Evolutionary conservation across 257 asterid genomes (phyloP).

Genomic region (Nicotiana attenuata): DNA sequence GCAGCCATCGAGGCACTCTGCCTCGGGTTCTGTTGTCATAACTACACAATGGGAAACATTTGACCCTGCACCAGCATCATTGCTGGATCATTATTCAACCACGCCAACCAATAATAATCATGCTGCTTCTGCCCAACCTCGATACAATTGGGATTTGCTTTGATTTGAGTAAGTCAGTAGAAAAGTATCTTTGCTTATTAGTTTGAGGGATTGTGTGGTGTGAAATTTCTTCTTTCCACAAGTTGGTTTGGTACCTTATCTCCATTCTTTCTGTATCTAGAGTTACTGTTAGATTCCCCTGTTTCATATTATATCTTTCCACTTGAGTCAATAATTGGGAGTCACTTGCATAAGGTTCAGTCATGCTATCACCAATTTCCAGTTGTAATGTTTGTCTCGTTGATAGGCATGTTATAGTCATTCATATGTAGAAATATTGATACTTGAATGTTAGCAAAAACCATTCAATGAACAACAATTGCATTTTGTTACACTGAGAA

Average conservation of each 20-base stretch:
- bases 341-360: neutral
- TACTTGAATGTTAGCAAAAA: neutral
- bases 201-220: conserved; percentile 6
- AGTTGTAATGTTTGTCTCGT: conserved; percentile 11
- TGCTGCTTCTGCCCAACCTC: conserved; percentile 35
- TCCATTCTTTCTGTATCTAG: conserved; percentile 65
- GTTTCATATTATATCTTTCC: conserved; percentile 25
- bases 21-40: conserved; percentile 60
- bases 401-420: conserved; percentile 3
- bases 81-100: conserved; percentile 16
- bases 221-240: conserved; percentile 6
- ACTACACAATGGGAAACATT: conserved; percentile 95
- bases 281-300: conserved; percentile 33
- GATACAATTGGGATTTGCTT: conserved; percentile 65
- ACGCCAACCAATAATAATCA: conserved; percentile 9
- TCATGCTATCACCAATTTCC: conserved; percentile 11
- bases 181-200: neutral
- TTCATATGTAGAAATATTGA: neutral
- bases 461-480: neutral
- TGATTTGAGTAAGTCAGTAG: conserved; percentile 9
- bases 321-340: conserved; percentile 40
- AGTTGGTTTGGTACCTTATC: conserved; percentile 17
- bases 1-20: conserved; percentile 42
- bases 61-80: conserved; percentile 44
- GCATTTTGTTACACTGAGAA: neutral